Conservation (phyloP, 495 filamentous ascomycete genomes). For the Terfezia claveryi region DNA sequence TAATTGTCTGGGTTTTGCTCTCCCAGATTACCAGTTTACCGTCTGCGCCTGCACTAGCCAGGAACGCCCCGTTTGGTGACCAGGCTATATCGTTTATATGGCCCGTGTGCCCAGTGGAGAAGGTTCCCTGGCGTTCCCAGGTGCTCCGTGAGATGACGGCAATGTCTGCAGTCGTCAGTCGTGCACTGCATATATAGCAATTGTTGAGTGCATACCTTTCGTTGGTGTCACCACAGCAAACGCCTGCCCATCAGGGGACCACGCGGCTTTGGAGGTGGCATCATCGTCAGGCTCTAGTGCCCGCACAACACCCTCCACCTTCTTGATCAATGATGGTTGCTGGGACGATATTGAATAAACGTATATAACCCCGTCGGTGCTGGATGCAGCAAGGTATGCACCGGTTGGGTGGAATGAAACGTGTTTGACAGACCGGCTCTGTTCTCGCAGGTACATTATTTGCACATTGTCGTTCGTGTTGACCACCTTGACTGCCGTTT, state of each 20-base stretch:
- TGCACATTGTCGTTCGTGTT: constrained; percentile 53
- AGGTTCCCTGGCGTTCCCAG: constrained; percentile 63
- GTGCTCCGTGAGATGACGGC: constrained; percentile 66
- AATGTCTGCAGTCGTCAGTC: constrained; percentile 31
- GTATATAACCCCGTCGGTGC: constrained; percentile 70
- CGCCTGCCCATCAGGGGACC: constrained; percentile 88
- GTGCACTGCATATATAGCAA: background rate
- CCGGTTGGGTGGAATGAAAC: constrained; percentile 71
- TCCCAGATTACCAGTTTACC: constrained; percentile 75
- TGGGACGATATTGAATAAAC: constrained; percentile 67
- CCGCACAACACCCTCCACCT: constrained; percentile 67
- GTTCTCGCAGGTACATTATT: constrained; percentile 54
- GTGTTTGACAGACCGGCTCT: constrained; percentile 67
- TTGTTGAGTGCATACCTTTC: constrained; percentile 16
- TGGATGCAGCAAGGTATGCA: constrained; percentile 54
- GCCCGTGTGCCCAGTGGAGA: constrained; percentile 55
- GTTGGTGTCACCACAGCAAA: constrained; percentile 72
- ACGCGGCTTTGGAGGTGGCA: constrained; percentile 49
- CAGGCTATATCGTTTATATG: constrained; percentile 74
- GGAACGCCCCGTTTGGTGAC: constrained; percentile 81
- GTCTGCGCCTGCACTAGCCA: constrained; percentile 65
- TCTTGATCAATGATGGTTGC: constrained; percentile 56
- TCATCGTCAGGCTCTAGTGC: constrained; percentile 58
- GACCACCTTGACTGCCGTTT: constrained; percentile 73
- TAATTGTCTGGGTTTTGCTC: constrained; percentile 56